These are phyloP conservation scores for Ophiostoma triangulosporum DNA, from an alignment of 2,329 filamentous ascomycete species.

Conservation along the genomic window DNA sequence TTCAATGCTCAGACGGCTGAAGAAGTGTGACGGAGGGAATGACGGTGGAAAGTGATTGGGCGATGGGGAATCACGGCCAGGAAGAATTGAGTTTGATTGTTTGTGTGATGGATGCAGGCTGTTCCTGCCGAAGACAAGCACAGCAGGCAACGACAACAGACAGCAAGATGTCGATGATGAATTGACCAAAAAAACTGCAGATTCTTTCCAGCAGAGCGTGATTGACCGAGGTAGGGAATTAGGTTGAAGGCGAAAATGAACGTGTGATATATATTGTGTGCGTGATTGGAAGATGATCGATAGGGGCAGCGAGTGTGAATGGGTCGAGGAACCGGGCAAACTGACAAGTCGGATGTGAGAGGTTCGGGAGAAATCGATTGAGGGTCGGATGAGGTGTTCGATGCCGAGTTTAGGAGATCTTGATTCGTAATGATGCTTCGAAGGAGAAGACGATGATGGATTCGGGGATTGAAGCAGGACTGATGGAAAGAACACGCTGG, in stretches of 20 bases:
- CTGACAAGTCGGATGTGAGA: not conserved
- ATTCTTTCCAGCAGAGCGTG: not conserved
- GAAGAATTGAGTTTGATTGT: not conserved
- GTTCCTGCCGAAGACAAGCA: not conserved
- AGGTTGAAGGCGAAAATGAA: not conserved
- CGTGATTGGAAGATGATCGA: not conserved
- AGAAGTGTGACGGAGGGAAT: not conserved
- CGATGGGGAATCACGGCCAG: not conserved
- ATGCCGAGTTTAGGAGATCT: not conserved
- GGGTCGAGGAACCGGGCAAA: not conserved
- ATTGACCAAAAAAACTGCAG: not conserved
- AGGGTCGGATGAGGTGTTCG: not conserved
- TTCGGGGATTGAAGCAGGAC: not conserved
- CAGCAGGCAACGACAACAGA: not conserved
- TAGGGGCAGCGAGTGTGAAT: not conserved
- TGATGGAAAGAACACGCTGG: not conserved
- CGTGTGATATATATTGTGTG: not conserved
- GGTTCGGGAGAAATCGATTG: not conserved
- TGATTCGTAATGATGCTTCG: not conserved
- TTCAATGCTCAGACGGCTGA: not conserved
- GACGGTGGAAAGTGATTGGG: not conserved
- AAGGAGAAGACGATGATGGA: not conserved
- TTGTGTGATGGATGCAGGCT: not conserved
- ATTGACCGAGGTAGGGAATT: not conserved
- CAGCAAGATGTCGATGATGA: not conserved